Evolutionary conservation across 805 yeast genomes (phyloP), one percentile per base, ranked within the genome.

Genomic region (Candida peoriensis): DNA sequence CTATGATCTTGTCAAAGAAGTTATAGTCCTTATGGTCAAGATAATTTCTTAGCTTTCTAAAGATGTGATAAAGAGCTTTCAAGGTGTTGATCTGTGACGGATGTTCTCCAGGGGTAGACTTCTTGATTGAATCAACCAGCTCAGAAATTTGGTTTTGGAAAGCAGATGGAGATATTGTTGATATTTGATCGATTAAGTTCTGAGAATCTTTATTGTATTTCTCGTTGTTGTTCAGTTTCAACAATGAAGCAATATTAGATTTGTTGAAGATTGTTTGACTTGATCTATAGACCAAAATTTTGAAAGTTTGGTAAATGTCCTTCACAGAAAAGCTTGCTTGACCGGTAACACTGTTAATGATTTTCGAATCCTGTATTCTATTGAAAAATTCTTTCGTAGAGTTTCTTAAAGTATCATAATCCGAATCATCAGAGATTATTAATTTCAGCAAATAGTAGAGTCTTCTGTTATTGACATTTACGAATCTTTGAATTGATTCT

Each of bases 211-310:
- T 33, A 26, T 50, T 44, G 44, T 61, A 49, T 10, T 55, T 45
- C 30, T 55, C 50, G 6, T 46, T 34, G 3, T 55, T 32, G 32
- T 71, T 60, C 23, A 65, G 48, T 14, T 59, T 66, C n/a, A 83
- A 56, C 5, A 84, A 57, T 13, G 73, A 64, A 0, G 71, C 57
- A 14, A 86, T 64, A 47, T 76, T 82, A 15, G 85, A 72, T 46
- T 72, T 70, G 60, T 86, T 88, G 57, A 71, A 81, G 16, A 80
- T 51, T 4, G 81, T 56, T 21, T 72, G 65, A 0, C 89, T 70
- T 0, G 81, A 56, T 43, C 95, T 66, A 45, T 75, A 78, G 23
- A 83, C 47, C 18, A 87, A 49, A 3, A 81, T 57, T 44, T 76
- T 72, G 39, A 85, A 60, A 12, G 74, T 71, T 2, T 66, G 59